phyloP scores from a whole-genome alignment of 2,329 filamentous ascomycete species.

The Biscogniauxia mediterranea region DNA sequence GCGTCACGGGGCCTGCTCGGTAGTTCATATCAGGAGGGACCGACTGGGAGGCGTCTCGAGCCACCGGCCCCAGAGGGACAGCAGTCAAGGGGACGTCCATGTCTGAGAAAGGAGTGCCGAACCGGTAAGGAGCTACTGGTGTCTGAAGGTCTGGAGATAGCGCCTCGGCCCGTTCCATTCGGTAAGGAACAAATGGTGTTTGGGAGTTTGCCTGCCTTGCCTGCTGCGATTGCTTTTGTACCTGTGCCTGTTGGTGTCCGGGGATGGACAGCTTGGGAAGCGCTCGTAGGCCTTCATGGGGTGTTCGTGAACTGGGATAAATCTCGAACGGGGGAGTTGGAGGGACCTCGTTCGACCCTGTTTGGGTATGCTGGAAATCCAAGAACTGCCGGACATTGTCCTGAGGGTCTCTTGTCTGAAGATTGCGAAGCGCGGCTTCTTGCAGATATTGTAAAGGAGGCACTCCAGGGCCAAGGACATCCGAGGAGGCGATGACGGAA shows the following conservation, averaged over 20 bases:
- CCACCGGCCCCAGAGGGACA: constrained; percentile 67
- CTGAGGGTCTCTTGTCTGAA: constrained; percentile 76
- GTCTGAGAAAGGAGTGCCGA: constrained; percentile 86
- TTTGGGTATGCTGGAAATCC: constrained; percentile 61
- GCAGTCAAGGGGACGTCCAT: constrained; percentile 83
- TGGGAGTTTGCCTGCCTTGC: constrained; percentile 27
- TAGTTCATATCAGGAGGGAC: constrained; percentile 93
- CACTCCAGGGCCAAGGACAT: constrained; percentile 71
- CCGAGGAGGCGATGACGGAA: constrained; percentile 87
- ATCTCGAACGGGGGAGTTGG: constrained; percentile 70
- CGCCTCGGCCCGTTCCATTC: constrained; percentile 51
- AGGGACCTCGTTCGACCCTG: constrained; percentile 54
- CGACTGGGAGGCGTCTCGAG: constrained; percentile 80
- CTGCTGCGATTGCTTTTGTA: constrained; percentile 22
- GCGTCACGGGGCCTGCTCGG: constrained; percentile 42
- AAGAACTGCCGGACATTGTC: constrained; percentile 93
- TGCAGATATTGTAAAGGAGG: constrained; percentile 69
- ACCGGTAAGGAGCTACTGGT: constrained; percentile 64
- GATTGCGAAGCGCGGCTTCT: constrained; percentile 66
- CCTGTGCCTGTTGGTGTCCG: constrained; percentile 28
- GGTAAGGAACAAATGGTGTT: constrained; percentile 45
- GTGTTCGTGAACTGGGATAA: constrained; percentile 46
- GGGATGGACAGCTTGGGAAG: constrained; percentile 65
- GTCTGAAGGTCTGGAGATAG: constrained; percentile 58
- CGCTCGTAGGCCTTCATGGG: constrained; percentile 54